These are phyloP conservation scores for Trichoderma afroharzianum DNA, from an alignment of 2,329 filamentous ascomycete species.

Conservation along the genomic window DNA sequence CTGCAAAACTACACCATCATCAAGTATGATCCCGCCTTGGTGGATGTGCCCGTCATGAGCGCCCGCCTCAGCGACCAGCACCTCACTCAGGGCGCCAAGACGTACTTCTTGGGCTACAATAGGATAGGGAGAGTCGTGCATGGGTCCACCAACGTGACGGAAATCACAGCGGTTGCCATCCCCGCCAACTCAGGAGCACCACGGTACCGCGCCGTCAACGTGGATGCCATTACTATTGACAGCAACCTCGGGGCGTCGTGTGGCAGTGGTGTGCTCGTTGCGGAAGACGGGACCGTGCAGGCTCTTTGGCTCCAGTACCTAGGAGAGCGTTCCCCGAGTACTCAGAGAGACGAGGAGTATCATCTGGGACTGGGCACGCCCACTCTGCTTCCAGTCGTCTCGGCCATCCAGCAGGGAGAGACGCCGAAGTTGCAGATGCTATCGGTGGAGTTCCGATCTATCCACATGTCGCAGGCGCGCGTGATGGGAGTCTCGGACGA, in stretches of 20 bases:
- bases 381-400: conserved; percentile 81
- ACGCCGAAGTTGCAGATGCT: conserved; percentile 83
- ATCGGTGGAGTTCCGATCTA: conserved; percentile 89
- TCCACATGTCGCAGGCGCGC: conserved; percentile 94
- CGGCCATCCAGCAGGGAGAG: conserved; percentile 75
- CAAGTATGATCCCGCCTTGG: conserved; percentile 87
- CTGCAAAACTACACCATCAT: conserved; percentile 96
- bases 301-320: conserved; percentile 97
- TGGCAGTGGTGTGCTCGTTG: conserved; percentile 86
- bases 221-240: conserved; percentile 96
- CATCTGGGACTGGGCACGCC: conserved; percentile 89
- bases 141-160: conserved; percentile 89
- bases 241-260: conserved; percentile 88
- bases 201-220: conserved; percentile 88
- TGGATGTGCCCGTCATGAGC: conserved; percentile 89
- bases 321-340: conserved; percentile 76
- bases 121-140: conserved; percentile 91
- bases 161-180: conserved; percentile 95
- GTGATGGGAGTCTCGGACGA: conserved; percentile 96
- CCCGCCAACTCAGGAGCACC: conserved; percentile 90
- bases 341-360: conserved; percentile 90
- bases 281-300: conserved; percentile 87
- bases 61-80: conserved; percentile 76
- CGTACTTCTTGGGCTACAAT: conserved; percentile 98
- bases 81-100: conserved; percentile 89